Base-by-base conservation (phyloP, 179 eudicot genomes). In the Silene coronaria region DNA sequence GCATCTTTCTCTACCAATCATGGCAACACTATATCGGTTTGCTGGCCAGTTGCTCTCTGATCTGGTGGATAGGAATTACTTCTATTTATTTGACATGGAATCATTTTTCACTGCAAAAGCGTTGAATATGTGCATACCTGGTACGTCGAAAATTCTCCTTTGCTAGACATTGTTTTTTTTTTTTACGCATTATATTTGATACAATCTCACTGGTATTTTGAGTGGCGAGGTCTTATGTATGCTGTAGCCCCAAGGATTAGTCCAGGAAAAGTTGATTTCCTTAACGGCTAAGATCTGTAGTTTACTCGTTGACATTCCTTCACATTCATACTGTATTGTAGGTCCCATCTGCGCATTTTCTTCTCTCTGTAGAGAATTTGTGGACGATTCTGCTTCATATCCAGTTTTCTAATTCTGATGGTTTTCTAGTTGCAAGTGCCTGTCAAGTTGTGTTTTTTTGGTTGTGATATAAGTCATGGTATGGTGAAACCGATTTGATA, bases 61-160 rank as follows among this genome's bases (percentile, higher is more conserved):
- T 81, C 73, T 95, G 69, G 90, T 91, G 67, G 99, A 95, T 73
- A 89, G 97, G 64, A 95, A 95, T 74, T 95, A 95, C 81, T 95
- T 87, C 79, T 95, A 95, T 85, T 78, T 95, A 85, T 95, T 95
- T 42, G 99, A 95, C 81, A 95, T 95, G 99, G 99, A 95, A 84
- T 95, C 99, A 1, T 95, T 95, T 77, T 95, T 95, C 81, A 92
- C 99, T 6, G 99, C 99, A 13, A 95, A 95, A 85, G 99, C 99
- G 14, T 80, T 95, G 77, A 95, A 95, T 82, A 95, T 95, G 99
- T 95, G 99, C 80, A 95, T 95, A 73, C 99, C 99, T 74, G 99
- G 99, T 95, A 89, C 74, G 87, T 67, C 27, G 27, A 23, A 26
- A 4, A 7, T 59, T 16, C 19, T 57, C 60, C 45, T 62, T 16